These are phyloP conservation scores for Nicotiana obtusifolia DNA, from an alignment of 257 asterid species.

Conservation along the genomic window DNA sequence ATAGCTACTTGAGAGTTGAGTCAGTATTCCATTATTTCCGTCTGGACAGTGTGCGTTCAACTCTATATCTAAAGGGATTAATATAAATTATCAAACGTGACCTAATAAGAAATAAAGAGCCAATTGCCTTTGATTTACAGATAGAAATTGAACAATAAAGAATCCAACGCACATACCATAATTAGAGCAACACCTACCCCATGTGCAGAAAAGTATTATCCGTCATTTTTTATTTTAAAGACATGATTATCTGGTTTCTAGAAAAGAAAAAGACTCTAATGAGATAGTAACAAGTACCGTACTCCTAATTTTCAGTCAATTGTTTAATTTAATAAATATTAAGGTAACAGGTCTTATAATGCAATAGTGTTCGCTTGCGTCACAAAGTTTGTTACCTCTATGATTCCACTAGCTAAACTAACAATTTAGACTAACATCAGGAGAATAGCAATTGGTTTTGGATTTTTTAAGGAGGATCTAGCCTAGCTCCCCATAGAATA, in stretches of 20 bases:
- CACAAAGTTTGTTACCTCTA: background rate
- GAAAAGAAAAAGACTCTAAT: background rate
- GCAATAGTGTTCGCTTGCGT: background rate
- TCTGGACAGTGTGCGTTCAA: background rate
- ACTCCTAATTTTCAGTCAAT: too few species aligned
- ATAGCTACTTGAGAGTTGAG: background rate
- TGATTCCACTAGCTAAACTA: background rate
- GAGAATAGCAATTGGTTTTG: background rate
- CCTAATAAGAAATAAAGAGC: background rate
- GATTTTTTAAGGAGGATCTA: background rate
- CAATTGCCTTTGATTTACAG: background rate
- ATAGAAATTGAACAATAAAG: background rate
- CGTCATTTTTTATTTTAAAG: background rate
- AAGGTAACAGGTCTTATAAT: background rate
- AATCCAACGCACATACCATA: constrained; percentile 5
- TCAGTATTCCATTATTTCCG: background rate
- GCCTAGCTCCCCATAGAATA: background rate
- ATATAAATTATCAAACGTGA: background rate
- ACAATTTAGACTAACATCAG: background rate
- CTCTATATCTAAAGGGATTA: background rate
- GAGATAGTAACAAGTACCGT: background rate
- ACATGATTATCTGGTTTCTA: background rate
- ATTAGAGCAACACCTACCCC: background rate
- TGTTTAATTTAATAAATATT: too few species aligned
- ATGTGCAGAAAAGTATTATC: background rate